Evolutionary conservation across 2,329 filamentous ascomycete species (phyloP).

Genomic region (Capronia epimyces): DNA sequence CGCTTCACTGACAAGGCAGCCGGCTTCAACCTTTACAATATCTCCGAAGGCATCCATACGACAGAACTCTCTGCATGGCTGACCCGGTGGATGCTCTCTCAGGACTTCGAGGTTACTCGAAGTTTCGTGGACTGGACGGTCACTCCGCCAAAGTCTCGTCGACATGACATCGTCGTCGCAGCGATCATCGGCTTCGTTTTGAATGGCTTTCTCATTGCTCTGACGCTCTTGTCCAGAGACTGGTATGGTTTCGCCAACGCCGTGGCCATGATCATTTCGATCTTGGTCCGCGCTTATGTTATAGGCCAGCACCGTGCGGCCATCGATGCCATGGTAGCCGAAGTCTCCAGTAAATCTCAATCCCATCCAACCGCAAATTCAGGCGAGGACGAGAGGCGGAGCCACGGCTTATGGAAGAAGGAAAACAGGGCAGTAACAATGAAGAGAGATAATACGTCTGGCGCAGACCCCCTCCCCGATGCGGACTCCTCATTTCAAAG

Average conservation of each 20-base stretch:
- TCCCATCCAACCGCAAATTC: neutral
- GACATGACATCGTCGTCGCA: constrained; percentile 4
- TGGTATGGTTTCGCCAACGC: constrained; percentile 25
- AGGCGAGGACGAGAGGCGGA: constrained; percentile 3
- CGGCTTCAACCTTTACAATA: constrained; percentile 29
- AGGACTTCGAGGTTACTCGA: constrained; percentile 19
- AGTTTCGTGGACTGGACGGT: constrained; percentile 19
- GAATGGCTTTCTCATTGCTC: constrained; percentile 16
- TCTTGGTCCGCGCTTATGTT: constrained; percentile 17
- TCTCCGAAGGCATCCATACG: constrained; percentile 25
- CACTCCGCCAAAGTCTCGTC: constrained; percentile 8
- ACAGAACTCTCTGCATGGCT: constrained; percentile 25
- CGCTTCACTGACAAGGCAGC: constrained; percentile 22
- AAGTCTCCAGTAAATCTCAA: constrained; percentile 2
- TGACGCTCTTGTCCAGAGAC: constrained; percentile 18
- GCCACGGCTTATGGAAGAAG: neutral
- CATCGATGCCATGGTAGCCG: constrained; percentile 16
- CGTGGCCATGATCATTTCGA: constrained; percentile 21
- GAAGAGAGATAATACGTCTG: neutral
- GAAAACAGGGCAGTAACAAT: neutral
- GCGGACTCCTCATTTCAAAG: neutral
- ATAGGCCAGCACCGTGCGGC: constrained; percentile 15
- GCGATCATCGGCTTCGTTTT: constrained; percentile 15
- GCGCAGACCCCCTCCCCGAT: neutral
- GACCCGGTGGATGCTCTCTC: constrained; percentile 21